Conservation (phyloP, 2,329 filamentous ascomycete species). For the Phyllosticta paracitricarpa region DNA sequence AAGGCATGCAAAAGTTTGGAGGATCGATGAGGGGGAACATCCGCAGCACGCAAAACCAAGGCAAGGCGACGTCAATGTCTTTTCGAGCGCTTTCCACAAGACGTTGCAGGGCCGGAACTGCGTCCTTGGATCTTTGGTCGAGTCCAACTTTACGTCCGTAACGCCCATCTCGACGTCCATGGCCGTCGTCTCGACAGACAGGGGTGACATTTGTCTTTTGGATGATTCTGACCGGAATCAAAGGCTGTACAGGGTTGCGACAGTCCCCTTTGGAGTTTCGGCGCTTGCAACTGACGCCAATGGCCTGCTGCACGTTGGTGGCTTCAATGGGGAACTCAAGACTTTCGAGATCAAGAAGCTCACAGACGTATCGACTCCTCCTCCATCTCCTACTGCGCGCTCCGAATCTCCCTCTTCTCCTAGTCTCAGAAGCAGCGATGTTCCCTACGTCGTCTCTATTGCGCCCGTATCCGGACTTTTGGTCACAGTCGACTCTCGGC, state of each 20-base stretch:
- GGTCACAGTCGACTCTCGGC: conserved; percentile 58
- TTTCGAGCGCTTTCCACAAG: conserved; percentile 34
- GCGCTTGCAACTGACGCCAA: conserved; percentile 53
- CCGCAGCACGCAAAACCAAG: conserved; percentile 42
- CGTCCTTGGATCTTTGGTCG: conserved; percentile 68
- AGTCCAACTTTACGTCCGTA: conserved; percentile 75
- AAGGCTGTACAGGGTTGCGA: conserved; percentile 56
- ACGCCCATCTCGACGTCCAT: conserved; percentile 60
- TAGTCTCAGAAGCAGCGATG: conserved; percentile 8
- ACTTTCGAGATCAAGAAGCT: conserved; percentile 33
- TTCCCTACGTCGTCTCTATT: conserved; percentile 28
- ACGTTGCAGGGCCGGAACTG: conserved; percentile 81
- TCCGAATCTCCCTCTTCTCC: conserved; percentile 23
- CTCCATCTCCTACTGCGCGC: conserved; percentile 26
- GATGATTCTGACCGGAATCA: conserved; percentile 66
- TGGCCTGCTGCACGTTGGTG: conserved; percentile 56
- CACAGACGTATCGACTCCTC: conserved; percentile 20
- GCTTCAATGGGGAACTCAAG: conserved; percentile 49
- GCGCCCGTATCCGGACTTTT: conserved; percentile 28
- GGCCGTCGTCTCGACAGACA: conserved; percentile 76
- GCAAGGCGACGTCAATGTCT: conserved; percentile 39
- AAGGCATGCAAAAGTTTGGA: conserved; percentile 90
- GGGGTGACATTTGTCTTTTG: conserved; percentile 79
- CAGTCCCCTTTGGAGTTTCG: conserved; percentile 56
- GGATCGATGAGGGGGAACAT: conserved; percentile 56